phyloP scores from a whole-genome alignment of 2,329 filamentous ascomycete species.

The Domatiomyces catenatus region DNA sequence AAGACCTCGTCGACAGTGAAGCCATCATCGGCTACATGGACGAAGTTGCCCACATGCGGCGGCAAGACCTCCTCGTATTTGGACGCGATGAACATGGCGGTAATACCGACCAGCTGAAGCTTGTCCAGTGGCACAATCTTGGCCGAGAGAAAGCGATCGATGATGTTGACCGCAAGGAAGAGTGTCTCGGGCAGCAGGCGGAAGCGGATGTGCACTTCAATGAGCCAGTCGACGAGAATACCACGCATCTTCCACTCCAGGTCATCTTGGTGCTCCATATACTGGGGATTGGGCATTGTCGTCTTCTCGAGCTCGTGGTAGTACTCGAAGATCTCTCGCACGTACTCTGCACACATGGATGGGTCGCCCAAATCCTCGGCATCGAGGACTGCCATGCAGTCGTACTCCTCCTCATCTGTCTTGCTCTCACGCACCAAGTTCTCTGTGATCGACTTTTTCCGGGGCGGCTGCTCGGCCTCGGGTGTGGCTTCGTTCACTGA shows the following conservation, averaged over 20 bases:
- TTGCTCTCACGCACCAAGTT: slow-evolving; percentile 31
- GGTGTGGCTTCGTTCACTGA: slow-evolving; percentile 39
- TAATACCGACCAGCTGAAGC: slow-evolving; percentile 89
- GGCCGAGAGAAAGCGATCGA: slow-evolving; percentile 88
- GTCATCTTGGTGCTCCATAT: slow-evolving; percentile 89
- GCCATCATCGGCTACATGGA: slow-evolving; percentile 88
- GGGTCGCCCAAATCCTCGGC: slow-evolving; percentile 82
- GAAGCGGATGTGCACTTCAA: slow-evolving; percentile 95
- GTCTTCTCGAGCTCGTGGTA: slow-evolving; percentile 67
- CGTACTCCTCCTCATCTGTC: slow-evolving; percentile 20
- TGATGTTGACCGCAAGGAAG: slow-evolving; percentile 94
- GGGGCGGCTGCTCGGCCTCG: slow-evolving; percentile 45
- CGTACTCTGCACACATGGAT: slow-evolving; percentile 95
- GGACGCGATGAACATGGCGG: slow-evolving; percentile 97
- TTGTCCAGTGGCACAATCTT: slow-evolving; percentile 95
- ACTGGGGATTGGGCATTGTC: slow-evolving; percentile 75
- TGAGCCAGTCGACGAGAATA: slow-evolving; percentile 93
- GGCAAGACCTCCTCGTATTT: slow-evolving; percentile 98
- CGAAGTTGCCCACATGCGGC: slow-evolving; percentile 92
- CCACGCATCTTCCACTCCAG: slow-evolving; percentile 98
- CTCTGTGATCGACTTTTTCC: slow-evolving; percentile 50
- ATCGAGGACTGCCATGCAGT: slow-evolving; percentile 48
- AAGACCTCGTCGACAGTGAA: slow-evolving; percentile 92
- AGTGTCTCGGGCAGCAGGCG: slow-evolving; percentile 88
- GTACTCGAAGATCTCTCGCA: slow-evolving; percentile 94